Evolutionary conservation across 192 early-diverging fungal species (phyloP), one percentile per base, ranked within the genome.

Genomic region (Obelidium mucronatum): DNA sequence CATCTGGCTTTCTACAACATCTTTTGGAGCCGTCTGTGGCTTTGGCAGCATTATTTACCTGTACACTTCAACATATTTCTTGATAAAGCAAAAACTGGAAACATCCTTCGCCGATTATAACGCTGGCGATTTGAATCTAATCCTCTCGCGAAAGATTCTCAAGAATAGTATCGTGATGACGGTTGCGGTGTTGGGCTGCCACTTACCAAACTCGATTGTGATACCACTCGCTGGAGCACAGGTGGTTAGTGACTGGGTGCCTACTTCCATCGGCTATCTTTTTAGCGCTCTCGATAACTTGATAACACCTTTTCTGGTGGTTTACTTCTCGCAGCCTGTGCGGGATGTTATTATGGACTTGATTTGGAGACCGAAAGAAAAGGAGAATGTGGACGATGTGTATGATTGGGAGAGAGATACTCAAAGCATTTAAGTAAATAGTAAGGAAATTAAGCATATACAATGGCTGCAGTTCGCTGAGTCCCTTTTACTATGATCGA

Each of bases 111-210:
- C 62, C 2, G 26, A 64, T 17, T 36, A 64, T 34, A 8, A 64
- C 22, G 37, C 39, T 22, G 35, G 31, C 31, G 28, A 6, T 17
- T 6, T 68, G 8, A 13, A 44, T 6, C 15, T 68, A 3, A 11
- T 30, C 6, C n/a, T 68, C 1, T 44, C 42, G 35, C n/a, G 51
- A 42, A 42, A 68, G 15, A 44, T 68, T 11, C 33, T 68, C 17
- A 42, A 33, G 19, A 52, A 28, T 24, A 51, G n/a, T 24, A 52
- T 68, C 26, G 51, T 68, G 24, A 52, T 68, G 67, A 33, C 40
- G 11, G 22, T 35, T 22, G 67, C 22, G 11, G 40, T 39, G 1
- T 11, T 68, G 4, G 17, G 36, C 19, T 68, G 67, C 42, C 51
- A 68, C 30, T 30, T 52, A 26, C 67, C 67, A 31, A 30, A n/a